Evolutionary conservation across 306 rosid species (phyloP), one percentile per base, ranked within the genome.

Genomic region (Malus sieversii): DNA sequence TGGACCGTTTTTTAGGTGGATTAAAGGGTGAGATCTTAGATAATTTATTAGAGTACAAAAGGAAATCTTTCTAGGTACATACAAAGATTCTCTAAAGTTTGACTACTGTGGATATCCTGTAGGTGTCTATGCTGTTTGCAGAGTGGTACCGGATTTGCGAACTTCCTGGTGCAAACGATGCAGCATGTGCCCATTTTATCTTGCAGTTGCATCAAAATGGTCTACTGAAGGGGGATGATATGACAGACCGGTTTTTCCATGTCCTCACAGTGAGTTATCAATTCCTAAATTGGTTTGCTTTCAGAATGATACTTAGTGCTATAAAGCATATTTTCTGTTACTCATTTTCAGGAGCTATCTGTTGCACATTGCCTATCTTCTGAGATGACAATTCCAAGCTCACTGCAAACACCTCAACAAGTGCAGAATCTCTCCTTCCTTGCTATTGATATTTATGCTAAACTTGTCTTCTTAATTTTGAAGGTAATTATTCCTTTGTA

Each of bases 101-200:
- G 68, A 64, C 19, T 67, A 58, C 25, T 78, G 74, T 65, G 77
- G 64, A 44, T 70, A 5, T 23, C 25, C 72, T 85, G 88, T 74
- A 96, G 99, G 98, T 90, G 42, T 82, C 92, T 44, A 68, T 78
- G 81, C 82, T 89, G 90, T 96, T 92, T 53, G 77, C 87, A 6
- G 96, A 96, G 72, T 96, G 98, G 99, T 96, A 86, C 84, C 85
- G 85, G 70, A 88, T 92, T 70, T 96, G 97, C 79, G 99, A 96
- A 73, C 90, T 85, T 52, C 94, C 98, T 42, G 91, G 92, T 82
- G 84, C 88, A 72, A 90, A 86, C 38, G 99, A 92, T 77, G 79
- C 85, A 30, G 84, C 90, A 46, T 80, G 82, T 80, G 10, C 90
- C 68, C 92, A 88, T 83, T 92, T 86, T 81, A 82, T 90, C 75